These are phyloP conservation scores for Trichoderma breve DNA, from an alignment of 2,329 filamentous ascomycete genomes.

Conservation along the genomic window DNA sequence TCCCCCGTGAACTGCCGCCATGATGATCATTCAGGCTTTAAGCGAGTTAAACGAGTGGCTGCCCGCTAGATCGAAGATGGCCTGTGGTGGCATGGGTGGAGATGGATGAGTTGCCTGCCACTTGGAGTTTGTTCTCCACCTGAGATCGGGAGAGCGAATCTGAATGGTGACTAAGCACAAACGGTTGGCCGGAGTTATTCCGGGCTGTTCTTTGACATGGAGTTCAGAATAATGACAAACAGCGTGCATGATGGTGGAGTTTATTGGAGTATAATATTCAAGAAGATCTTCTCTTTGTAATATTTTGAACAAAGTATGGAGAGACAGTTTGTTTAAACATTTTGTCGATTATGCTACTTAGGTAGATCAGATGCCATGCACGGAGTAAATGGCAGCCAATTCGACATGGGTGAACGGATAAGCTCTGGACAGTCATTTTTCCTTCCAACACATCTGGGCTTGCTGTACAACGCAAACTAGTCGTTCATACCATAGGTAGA, in stretches of 20 bases:
- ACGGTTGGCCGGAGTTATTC: not conserved
- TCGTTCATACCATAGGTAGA: not conserved
- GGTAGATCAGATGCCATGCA: not conserved
- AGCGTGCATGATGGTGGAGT: not conserved
- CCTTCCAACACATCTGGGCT: not conserved
- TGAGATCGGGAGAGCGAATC: not conserved
- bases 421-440: not conserved
- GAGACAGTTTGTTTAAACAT: fast-evolving
- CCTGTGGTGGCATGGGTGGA: not conserved
- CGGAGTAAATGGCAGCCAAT: not conserved
- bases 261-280: not conserved
- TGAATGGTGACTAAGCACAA: not conserved
- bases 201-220: not conserved
- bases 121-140: not conserved
- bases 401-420: not conserved
- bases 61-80: not conserved
- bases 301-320: not conserved
- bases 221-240: not conserved
- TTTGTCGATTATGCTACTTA: not conserved
- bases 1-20: not conserved
- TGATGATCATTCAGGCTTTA: not conserved
- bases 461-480: not conserved
- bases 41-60: not conserved
- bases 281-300: not conserved
- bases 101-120: not conserved